Conservation (phyloP, 164 flowering plant genomes). For the Vitis vinifera region ASM3070453v1 NC_081816.1:8003501-8004000, state of each 20-base stretch:
- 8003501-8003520: too few relatives aligned
- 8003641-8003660: conserved; percentile 21
- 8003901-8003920: neutral
- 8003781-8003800: conserved; percentile 38
- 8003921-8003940: conserved; percentile 15
- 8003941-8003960: conserved; percentile 21
- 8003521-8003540: too few relatives aligned
- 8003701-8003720: conserved; percentile 23
- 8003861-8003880: conserved; percentile 24
- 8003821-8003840: neutral
- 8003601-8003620: too few relatives aligned
- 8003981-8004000: conserved; percentile 22
- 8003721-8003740: conserved; percentile 35
- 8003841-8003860: conserved; percentile 19
- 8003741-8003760: conserved; percentile 30
- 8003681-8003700: conserved; percentile 32
- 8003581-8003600: too few relatives aligned
- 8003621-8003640: conserved; percentile 14
- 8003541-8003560: too few relatives aligned
- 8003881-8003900: conserved; percentile 12
- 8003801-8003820: conserved; percentile 10
- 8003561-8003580: too few relatives aligned
- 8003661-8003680: conserved; percentile 26
- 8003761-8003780: conserved; percentile 37
- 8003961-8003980: conserved; percentile 21